These are phyloP conservation scores for Penicillium decumbens DNA, from an alignment of 2,329 filamentous ascomycete species.

Conservation along the genomic window DNA sequence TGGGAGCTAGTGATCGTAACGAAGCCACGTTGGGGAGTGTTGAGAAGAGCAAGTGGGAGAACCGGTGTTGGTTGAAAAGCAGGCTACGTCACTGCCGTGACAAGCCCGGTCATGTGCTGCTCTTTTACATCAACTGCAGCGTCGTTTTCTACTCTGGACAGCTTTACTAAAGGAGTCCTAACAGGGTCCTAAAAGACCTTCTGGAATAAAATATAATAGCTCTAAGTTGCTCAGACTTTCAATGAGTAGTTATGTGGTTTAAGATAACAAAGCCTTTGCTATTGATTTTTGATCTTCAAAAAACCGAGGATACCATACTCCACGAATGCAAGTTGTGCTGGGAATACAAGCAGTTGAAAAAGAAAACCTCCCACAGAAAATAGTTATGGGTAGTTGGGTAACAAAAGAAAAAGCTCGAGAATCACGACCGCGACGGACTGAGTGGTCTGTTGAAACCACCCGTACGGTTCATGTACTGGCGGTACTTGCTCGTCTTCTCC, in stretches of 20 bases:
- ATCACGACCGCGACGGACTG: slow-evolving; percentile 40
- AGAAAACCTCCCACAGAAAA: not conserved
- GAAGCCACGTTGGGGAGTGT: slow-evolving; percentile 23
- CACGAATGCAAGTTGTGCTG: slow-evolving; percentile 29
- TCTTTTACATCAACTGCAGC: not conserved
- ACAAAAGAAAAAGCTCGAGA: slow-evolving; percentile 1
- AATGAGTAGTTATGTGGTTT: not conserved
- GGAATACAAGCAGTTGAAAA: slow-evolving; percentile 7
- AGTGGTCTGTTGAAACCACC: slow-evolving; percentile 50
- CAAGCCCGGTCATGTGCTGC: slow-evolving; percentile 25
- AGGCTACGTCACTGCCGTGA: slow-evolving; percentile 29
- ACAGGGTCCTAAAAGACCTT: not conserved
- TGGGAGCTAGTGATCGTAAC: slow-evolving; percentile 13
- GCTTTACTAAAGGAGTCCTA: too few relatives aligned
- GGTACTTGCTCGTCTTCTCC: slow-evolving; percentile 90
- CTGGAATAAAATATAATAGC: not conserved
- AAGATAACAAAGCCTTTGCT: slow-evolving; percentile 9
- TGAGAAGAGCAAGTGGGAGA: not conserved
- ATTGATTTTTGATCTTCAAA: slow-evolving; percentile 7
- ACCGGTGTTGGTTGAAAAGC: slow-evolving; percentile 2
- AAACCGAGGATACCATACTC: slow-evolving; percentile 25
- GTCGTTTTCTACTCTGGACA: not conserved
- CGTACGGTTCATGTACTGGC: slow-evolving; percentile 78
- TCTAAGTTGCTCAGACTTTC: slow-evolving; percentile 3
- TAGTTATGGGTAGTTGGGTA: not conserved